Conservation (phyloP, 768 basidiomycete genomes). For the Trametes sanguinea region DNA sequence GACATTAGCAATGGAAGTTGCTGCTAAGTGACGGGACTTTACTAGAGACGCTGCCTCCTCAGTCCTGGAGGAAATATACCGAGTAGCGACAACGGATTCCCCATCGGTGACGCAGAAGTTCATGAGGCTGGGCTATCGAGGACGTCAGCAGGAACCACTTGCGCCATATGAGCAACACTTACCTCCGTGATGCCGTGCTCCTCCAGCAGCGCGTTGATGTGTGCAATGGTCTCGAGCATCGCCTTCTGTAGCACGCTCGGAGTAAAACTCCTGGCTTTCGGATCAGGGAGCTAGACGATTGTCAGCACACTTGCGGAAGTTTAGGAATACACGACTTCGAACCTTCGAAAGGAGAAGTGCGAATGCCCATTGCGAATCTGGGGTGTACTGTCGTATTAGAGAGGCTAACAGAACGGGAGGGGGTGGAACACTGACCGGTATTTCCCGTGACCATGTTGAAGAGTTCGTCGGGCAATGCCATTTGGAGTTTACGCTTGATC, state of each 20-base stretch:
- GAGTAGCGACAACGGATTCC: constrained; percentile 87
- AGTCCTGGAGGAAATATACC: constrained; percentile 89
- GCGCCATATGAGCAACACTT: constrained; percentile 8
- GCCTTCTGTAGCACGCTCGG: constrained; percentile 73
- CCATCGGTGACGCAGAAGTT: constrained; percentile 98
- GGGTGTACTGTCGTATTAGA: not conserved
- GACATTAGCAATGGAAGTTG: not conserved
- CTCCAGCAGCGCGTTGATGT: constrained; percentile 75
- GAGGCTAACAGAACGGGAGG: not conserved
- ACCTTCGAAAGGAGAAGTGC: constrained; percentile 88
- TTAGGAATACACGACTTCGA: not conserved
- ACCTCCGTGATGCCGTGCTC: constrained; percentile 76
- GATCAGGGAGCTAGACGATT: constrained; percentile 69
- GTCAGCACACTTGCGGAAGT: not conserved
- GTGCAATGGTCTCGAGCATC: constrained; percentile 85
- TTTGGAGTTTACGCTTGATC: constrained; percentile 82
- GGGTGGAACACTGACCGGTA: constrained; percentile 58
- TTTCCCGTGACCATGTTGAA: constrained; percentile 91
- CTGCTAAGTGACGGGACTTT: constrained; percentile 19
- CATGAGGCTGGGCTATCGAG: constrained; percentile 75
- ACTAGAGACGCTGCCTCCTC: constrained; percentile 93
- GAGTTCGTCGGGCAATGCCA: constrained; percentile 74
- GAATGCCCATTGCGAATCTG: constrained; percentile 98
- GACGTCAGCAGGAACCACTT: not conserved
- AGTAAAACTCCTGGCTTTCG: constrained; percentile 74